Conservation (phyloP, 2,329 filamentous ascomycete genomes). For the Microdochium nivale region DNA sequence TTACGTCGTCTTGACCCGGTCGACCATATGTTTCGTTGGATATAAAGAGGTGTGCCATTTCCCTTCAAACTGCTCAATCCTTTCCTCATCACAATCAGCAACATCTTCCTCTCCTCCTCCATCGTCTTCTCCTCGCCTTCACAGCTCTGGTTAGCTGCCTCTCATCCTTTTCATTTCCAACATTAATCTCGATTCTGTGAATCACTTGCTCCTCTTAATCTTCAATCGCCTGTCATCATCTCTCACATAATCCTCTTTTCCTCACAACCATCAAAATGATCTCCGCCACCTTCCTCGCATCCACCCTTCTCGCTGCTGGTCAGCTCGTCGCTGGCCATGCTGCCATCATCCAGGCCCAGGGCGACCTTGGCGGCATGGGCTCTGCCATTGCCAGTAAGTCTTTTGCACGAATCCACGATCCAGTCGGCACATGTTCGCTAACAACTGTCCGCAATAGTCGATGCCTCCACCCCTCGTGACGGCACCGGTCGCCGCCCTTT, state of each 20-base stretch:
- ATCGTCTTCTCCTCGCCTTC: background rate
- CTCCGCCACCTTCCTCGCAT: constrained; percentile 16
- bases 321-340: constrained; percentile 52
- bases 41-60: background rate
- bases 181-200: background rate
- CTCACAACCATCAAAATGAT: constrained; percentile 13
- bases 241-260: background rate
- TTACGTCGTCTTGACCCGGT: no score
- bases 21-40: no score
- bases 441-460: constrained; percentile 17
- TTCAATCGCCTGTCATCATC: background rate
- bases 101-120: background rate
- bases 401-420: no score
- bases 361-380: constrained; percentile 48
- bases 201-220: background rate
- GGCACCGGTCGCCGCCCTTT: constrained; percentile 52
- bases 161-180: background rate
- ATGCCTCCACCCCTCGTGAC: constrained; percentile 49
- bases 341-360: constrained; percentile 49
- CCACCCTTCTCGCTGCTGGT: constrained; percentile 43
- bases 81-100: background rate
- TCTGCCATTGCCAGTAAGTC: constrained; percentile 19
- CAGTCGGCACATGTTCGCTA: no score
- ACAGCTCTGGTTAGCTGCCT: background rate
- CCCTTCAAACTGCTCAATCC: background rate